Percentiles rank a stretch among this genome's conserved stretches.
These are phyloP conservation scores for Rhododendron simsii DNA, from an alignment of 148 eudicot genomes.

Conservation along the genomic window DNA sequence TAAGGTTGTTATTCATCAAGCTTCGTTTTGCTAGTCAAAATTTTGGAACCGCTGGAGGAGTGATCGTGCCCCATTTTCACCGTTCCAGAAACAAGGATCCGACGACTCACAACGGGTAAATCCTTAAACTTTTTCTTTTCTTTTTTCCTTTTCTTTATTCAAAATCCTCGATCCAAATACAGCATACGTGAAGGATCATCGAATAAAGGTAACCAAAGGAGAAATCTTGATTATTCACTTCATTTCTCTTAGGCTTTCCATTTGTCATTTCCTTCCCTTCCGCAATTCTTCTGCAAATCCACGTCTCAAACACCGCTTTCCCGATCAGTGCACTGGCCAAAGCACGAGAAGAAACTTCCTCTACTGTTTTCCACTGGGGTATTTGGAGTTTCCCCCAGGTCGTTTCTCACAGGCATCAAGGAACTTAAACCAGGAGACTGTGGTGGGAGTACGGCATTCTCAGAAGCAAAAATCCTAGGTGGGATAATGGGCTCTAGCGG, in stretches of 20 bases:
- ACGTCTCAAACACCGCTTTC: background rate
- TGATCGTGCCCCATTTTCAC: background rate
- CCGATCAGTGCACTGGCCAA: conserved; percentile 37
- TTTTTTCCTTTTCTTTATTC: background rate
- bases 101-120: background rate
- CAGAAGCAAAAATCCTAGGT: conserved; percentile 52
- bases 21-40: background rate
- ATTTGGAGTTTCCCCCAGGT: conserved; percentile 53
- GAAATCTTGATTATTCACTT: background rate
- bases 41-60: background rate
- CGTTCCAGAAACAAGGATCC: background rate
- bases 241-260: background rate
- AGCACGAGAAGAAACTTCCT: conserved; percentile 65
- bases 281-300: background rate
- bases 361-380: conserved; percentile 46
- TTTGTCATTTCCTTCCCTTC: background rate
- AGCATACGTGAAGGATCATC: background rate
- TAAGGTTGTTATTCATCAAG: background rate
- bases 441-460: conserved; percentile 69
- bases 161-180: background rate
- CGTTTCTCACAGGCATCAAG: conserved; percentile 57
- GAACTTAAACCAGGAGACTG: conserved; percentile 94
- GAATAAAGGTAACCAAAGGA: background rate
- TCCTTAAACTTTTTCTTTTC: background rate
- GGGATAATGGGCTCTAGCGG: conserved; percentile 65